phyloP scores from a whole-genome alignment of 192 early-diverging fungal genomes.

The Podila epigama region DNA sequence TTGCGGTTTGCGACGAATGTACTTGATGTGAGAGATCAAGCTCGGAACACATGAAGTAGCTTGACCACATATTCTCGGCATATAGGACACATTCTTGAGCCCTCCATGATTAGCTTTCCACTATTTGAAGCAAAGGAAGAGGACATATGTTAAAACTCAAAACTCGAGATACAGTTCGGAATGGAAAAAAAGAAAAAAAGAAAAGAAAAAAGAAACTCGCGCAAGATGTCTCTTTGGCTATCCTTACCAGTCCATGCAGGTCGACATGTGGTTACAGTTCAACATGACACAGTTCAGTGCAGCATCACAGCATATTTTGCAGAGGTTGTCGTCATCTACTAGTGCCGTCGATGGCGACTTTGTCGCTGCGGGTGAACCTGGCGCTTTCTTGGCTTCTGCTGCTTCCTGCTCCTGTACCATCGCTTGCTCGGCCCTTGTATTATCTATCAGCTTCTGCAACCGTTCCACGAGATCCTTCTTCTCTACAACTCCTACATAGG shows the following conservation, averaged over 20 bases:
- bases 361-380: slow-evolving; percentile 1
- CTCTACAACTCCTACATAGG: slow-evolving; percentile 73
- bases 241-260: slow-evolving; percentile 80
- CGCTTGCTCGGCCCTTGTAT: slow-evolving; percentile 54
- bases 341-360: background rate
- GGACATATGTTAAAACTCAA: background rate
- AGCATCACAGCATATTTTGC: slow-evolving; percentile 85
- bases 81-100: slow-evolving; percentile 82
- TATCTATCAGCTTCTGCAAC: slow-evolving; percentile 70
- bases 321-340: slow-evolving; percentile 68
- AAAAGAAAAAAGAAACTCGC: background rate
- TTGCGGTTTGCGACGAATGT: too few relatives aligned
- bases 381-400: slow-evolving; percentile 17
- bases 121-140: slow-evolving; percentile 17
- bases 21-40: too few relatives aligned
- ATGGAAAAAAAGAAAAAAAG: background rate
- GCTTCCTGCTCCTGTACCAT: slow-evolving; percentile 53
- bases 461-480: slow-evolving; percentile 76
- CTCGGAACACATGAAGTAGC: slow-evolving; percentile 74
- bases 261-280: slow-evolving; percentile 87
- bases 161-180: background rate
- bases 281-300: slow-evolving; percentile 84
- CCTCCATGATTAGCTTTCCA: slow-evolving; percentile 52
- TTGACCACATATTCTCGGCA: slow-evolving; percentile 75
- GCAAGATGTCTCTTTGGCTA: slow-evolving; percentile 37